Evolutionary conservation across 768 basidiomycete genomes (phyloP), one percentile per base, ranked within the genome.

Genomic region (Trametes elegans): DNA sequence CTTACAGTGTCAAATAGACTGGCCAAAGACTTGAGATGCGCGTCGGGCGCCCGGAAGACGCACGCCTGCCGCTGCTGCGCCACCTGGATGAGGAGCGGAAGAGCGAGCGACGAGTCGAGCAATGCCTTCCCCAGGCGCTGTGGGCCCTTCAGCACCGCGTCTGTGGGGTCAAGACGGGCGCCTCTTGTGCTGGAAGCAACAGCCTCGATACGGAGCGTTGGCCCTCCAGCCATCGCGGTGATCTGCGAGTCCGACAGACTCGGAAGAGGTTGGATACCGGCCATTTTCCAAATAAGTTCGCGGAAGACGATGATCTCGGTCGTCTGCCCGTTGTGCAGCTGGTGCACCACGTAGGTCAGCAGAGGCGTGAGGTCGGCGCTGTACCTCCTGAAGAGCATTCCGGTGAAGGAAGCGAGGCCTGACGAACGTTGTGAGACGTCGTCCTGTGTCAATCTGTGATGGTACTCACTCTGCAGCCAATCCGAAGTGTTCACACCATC

Each of bases 281-380:
- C 88, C 93, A 98, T 96, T 68, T 93, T 91, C 81, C 85, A 88
- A 46, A 98, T 92, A 46, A 99, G 74, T 65, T 96, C 93, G 28
- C 88, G 83, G n/a, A 99, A 76, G 21, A 98, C 90, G 19, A 94
- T 81, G 39, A 98, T 85, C 64, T 98, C 94, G 10, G 89, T 87
- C 1, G 90, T 82, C 65, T 93, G 85, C 31, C 85, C 86, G 41
- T 83, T 82, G 66, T 88, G 82, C 27, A 98, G 77, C 66, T 95
- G 93, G 66, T 98, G 92, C 36, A 91, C 88, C 60, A 98, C 82
- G 64, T 96, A 98, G 69, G 85, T 89, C 52, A 99, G 71, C 46
- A 98, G 76, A 0, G 91, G 88, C 0, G 85, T 84, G 46, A 94
- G 74, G 67, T 93, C 90, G 50, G 92, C 86, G 57, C 80, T 81